Percentiles rank a stretch among this genome's conserved stretches.
Conservation (phyloP, 768 basidiomycete genomes). For the Kwoniella botswanensis region DNA sequence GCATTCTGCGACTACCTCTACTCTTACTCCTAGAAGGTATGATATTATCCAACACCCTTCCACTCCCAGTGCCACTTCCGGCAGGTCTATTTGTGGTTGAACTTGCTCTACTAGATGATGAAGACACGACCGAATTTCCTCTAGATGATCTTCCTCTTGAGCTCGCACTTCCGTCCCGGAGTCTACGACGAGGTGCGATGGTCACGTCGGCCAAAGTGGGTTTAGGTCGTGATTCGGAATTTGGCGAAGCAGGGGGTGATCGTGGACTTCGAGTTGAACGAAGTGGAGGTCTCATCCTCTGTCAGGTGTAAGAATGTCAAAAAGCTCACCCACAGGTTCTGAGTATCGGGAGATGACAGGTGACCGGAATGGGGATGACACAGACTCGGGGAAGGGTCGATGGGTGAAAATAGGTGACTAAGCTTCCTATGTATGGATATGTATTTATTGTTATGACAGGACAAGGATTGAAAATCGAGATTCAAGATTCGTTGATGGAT, state of each 20-base stretch:
- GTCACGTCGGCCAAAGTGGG: slow-evolving; percentile 42
- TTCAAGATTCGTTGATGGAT: not conserved
- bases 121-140: not conserved
- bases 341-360: not conserved
- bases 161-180: slow-evolving; percentile 33
- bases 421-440: not conserved
- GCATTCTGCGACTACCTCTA: not conserved
- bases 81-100: not conserved
- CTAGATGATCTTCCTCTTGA: slow-evolving; percentile 8
- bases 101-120: slow-evolving; percentile 4
- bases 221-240: slow-evolving; percentile 19
- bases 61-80: not conserved
- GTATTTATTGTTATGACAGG: not conserved
- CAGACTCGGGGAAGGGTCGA: not conserved
- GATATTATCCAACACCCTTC: not conserved
- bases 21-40: not conserved
- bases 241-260: slow-evolving; percentile 21
- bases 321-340: not conserved
- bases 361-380: not conserved
- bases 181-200: slow-evolving; percentile 32
- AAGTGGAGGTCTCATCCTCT: slow-evolving; percentile 23
- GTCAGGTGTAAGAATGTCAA: not conserved
- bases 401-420: not conserved
- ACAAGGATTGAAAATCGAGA: not conserved
- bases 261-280: slow-evolving; percentile 10